Evolutionary conservation across 306 rosid genomes (phyloP).

Genomic region (Vigna mungo): DNA sequence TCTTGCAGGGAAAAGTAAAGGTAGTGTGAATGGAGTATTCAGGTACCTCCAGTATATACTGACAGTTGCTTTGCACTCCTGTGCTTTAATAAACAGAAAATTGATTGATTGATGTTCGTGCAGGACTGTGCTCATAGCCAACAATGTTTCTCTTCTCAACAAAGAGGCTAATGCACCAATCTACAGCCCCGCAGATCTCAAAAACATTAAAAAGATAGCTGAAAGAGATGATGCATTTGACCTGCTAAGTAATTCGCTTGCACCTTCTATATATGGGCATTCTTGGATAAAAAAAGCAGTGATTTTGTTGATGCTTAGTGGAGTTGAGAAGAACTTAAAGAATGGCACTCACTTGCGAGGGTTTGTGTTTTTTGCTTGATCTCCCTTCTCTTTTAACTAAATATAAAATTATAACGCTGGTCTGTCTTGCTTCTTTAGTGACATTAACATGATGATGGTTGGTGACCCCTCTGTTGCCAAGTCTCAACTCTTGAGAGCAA

Average conservation of each 20-base stretch:
- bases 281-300: conserved; percentile 98
- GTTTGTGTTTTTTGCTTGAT: conserved; percentile 58
- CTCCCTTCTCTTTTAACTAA: conserved; percentile 20
- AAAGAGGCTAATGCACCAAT: conserved; percentile 98
- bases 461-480: conserved; percentile 99
- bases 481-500: conserved; percentile 96
- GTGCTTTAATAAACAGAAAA: conserved; percentile 12
- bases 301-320: conserved; percentile 89
- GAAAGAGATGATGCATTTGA: conserved; percentile 91
- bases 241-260: conserved; percentile 91
- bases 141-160: conserved; percentile 90
- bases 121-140: conserved; percentile 94
- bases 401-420: conserved; percentile 29
- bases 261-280: conserved; percentile 98
- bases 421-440: conserved; percentile 59
- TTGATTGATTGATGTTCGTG: conserved; percentile 45
- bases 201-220: conserved; percentile 80
- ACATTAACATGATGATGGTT: conserved; percentile 99
- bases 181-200: conserved; percentile 79
- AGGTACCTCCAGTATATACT: conserved; percentile 62
- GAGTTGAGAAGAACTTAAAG: conserved; percentile 95
- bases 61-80: conserved; percentile 22
- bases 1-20: conserved; percentile 90
- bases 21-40: conserved; percentile 93
- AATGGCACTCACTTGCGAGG: conserved; percentile 98